Evolutionary conservation across 192 early-diverging fungal species (phyloP), one percentile per base, ranked within the genome.

Genomic region (Podila minutissima): DNA sequence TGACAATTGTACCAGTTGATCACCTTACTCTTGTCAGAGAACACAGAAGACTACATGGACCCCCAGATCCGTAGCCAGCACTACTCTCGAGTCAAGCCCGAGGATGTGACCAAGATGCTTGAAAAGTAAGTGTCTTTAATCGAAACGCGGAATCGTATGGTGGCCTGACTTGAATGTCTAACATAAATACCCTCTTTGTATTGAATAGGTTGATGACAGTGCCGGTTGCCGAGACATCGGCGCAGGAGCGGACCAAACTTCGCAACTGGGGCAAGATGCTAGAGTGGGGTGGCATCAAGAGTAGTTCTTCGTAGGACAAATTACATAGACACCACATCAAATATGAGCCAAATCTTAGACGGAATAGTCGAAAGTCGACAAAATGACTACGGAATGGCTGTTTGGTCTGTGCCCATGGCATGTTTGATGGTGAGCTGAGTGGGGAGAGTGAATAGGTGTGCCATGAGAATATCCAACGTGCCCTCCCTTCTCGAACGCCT

Each of bases 1-100:
- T 15, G 22, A 38, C 8, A 58, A 49, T 5, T 29, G 15, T 57
- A 35, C 41, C 64, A 96, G 93, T 70, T 92, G 31, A 86, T 95
- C 38, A 83, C 83, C 31, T 79, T 93, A 19, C 76, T 94, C 1
- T 68, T 88, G 33, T 89, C 92, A 7, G 92, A 94, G n/a, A 91
- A 91, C 63, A 88, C 88, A 32, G 94, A 96, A 62, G 93, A 95
- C n/a, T 93, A 89, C 71, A 74, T 93, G 66, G 87, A 89, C 15
- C 88, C 92, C 31, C 82, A 85, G 38, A 72, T 91, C n/a, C 82
- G 91, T 53, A 90, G 84, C 63, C 85, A 84, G 59, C 83, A 89
- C 69, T 97, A 94, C 81, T 64, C 88, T n/a, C 83, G 87, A 61
- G 71, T 97, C 38, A 88, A 90, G 66, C 72, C 88, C 0, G 72